A percentile compares a stretch with the other conserved stretches of the same genome.
phyloP scores from a whole-genome alignment of 768 basidiomycete species.

The Mycena albidolilacea region DNA sequence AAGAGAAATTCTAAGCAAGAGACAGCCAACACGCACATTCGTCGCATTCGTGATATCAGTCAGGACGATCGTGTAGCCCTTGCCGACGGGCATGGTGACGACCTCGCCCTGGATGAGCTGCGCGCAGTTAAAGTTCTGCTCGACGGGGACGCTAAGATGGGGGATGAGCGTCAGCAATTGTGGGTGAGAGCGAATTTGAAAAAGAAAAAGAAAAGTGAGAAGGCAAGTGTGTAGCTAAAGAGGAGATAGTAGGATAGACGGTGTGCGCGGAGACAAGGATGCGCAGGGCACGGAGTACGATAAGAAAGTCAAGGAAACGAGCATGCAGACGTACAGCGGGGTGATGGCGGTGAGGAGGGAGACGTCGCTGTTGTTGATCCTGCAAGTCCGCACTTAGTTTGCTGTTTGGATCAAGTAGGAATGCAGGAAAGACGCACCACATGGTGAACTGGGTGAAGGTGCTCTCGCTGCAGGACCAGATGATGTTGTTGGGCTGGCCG shows the following conservation, averaged over 20 bases:
- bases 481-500: constrained; percentile 33
- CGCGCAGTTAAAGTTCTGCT: constrained; percentile 37
- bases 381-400: background rate
- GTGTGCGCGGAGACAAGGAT: too few species aligned
- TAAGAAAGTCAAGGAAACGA: background rate
- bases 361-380: constrained; percentile 34
- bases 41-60: constrained; percentile 15
- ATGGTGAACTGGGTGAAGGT: constrained; percentile 27
- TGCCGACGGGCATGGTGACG: constrained; percentile 21
- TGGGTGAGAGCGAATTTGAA: background rate
- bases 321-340: constrained; percentile 18
- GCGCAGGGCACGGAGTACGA: background rate
- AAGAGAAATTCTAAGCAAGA: too few species aligned
- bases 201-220: background rate
- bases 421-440: constrained; percentile 15
- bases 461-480: constrained; percentile 26
- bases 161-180: background rate
- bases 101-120: constrained; percentile 14
- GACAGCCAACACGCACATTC: constrained; percentile 19
- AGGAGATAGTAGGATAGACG: too few species aligned
- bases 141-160: constrained; percentile 27
- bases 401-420: background rate
- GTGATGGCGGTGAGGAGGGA: constrained; percentile 26
- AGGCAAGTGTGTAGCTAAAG: background rate
- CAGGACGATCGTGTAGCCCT: constrained; percentile 27